phyloP scores from a whole-genome alignment of 495 filamentous ascomycete genomes.

The Penicillium alfredii region DNA sequence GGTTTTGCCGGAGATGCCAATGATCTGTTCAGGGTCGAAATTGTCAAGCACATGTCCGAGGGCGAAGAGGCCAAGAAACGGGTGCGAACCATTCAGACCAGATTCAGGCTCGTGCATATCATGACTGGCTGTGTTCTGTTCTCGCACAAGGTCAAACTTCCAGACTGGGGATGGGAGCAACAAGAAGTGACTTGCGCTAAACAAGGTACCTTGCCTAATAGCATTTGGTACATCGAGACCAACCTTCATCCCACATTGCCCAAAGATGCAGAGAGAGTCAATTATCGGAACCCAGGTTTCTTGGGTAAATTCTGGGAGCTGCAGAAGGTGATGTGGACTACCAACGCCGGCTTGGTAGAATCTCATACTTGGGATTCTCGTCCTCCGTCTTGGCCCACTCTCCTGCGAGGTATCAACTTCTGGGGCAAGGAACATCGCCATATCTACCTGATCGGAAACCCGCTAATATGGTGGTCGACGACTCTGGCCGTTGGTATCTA shows the following conservation, averaged over 20 bases:
- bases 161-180: slow-evolving; percentile 94
- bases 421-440: slow-evolving; percentile 94
- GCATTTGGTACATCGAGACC: slow-evolving; percentile 89
- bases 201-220: slow-evolving; percentile 89
- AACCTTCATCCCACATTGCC: slow-evolving; percentile 77
- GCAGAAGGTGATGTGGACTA: slow-evolving; percentile 99
- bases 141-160: slow-evolving; percentile 97
- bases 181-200: slow-evolving; percentile 98
- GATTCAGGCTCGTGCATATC: slow-evolving; percentile 88
- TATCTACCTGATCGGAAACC: slow-evolving; percentile 95
- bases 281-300: slow-evolving; percentile 92
- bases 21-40: slow-evolving; percentile 91
- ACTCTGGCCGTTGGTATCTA: slow-evolving; percentile 78
- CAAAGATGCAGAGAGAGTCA: slow-evolving; percentile 78
- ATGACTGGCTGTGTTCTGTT: slow-evolving; percentile 97
- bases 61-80: slow-evolving; percentile 73
- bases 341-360: slow-evolving; percentile 92
- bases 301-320: slow-evolving; percentile 98
- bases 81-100: slow-evolving; percentile 89
- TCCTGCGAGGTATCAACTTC: slow-evolving; percentile 97
- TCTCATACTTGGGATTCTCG: slow-evolving; percentile 98
- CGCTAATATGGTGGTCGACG: slow-evolving; percentile 88
- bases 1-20: slow-evolving; percentile 97
- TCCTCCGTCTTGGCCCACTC: slow-evolving; percentile 86
- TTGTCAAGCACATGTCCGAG: slow-evolving; percentile 84